These are phyloP conservation scores for Phlyctochytrium planicorne DNA, from an alignment of 192 early-diverging fungal genomes.

Conservation along the genomic window DNA sequence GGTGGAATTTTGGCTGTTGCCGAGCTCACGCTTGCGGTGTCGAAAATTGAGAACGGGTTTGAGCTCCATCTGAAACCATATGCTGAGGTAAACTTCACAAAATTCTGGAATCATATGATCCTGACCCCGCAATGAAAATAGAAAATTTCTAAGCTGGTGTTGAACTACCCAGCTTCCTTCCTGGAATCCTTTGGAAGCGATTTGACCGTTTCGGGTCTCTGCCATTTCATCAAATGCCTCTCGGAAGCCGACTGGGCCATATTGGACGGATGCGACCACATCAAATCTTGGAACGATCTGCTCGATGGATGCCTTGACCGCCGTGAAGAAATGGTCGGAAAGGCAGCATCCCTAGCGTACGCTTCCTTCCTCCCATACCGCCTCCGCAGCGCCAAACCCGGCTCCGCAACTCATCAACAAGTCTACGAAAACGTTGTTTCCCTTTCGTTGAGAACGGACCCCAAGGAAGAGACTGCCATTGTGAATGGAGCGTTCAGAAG, in stretches of 20 bases:
- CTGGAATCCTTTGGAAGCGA: constrained; percentile 60
- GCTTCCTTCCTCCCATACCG: constrained; percentile 12
- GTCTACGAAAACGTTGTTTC: background rate
- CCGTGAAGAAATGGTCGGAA: constrained; percentile 65
- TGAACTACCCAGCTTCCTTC: constrained; percentile 32
- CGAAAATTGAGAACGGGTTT: no score
- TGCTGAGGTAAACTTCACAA: no score
- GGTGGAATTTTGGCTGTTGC: constrained; percentile 60
- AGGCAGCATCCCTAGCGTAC: constrained; percentile 24
- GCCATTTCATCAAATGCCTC: constrained; percentile 46
- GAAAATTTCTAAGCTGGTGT: no score
- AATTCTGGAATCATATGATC: no score
- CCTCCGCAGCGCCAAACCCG: background rate
- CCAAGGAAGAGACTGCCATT: constrained; percentile 2
- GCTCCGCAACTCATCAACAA: background rate
- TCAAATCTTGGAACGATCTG: constrained; percentile 47
- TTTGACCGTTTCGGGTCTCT: constrained; percentile 48
- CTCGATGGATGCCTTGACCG: constrained; percentile 57
- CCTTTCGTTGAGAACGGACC: no score
- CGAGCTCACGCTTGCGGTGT: constrained; percentile 57
- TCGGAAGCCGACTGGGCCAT: constrained; percentile 45
- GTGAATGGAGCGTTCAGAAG: constrained; percentile 46
- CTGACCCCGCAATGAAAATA: no score
- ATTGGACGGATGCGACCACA: constrained; percentile 6
- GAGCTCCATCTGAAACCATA: no score